These are phyloP conservation scores for Jaenimonas drosophilae DNA, from an alignment of 208 protist species.

Conservation along the genomic window DNA sequence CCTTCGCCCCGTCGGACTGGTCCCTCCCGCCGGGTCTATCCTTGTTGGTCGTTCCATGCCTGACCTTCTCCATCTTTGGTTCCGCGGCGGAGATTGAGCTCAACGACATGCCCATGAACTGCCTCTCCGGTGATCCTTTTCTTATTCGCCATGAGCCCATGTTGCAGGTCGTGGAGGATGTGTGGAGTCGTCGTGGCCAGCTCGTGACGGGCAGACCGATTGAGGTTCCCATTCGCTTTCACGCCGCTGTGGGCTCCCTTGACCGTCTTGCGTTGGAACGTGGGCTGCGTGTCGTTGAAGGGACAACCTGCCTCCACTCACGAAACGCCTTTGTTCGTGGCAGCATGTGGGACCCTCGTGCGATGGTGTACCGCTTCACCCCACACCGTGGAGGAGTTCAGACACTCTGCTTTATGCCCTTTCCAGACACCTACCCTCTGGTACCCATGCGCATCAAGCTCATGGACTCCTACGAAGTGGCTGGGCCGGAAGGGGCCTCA, in stretches of 20 bases:
- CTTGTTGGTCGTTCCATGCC: slow-evolving; percentile 43
- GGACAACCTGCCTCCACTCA: slow-evolving; percentile 50
- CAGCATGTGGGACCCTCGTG: slow-evolving; percentile 41
- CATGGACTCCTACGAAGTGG: slow-evolving; percentile 46
- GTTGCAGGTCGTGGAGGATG: slow-evolving; percentile 19
- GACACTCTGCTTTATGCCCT: slow-evolving; percentile 59
- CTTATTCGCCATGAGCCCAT: slow-evolving; percentile 20
- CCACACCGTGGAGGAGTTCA: slow-evolving; percentile 50
- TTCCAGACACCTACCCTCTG: slow-evolving; percentile 41
- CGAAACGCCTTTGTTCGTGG: slow-evolving; percentile 42
- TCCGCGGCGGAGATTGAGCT: slow-evolving; percentile 9
- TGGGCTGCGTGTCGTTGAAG: slow-evolving; percentile 54
- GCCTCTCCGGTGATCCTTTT: slow-evolving; percentile 39
- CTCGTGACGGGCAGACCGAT: slow-evolving; percentile 47
- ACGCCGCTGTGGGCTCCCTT: slow-evolving; percentile 9
- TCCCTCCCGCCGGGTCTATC: slow-evolving; percentile 16
- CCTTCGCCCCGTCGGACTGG: slow-evolving; percentile 10
- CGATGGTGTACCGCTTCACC: slow-evolving; percentile 38
- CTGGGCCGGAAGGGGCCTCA: slow-evolving; percentile 57
- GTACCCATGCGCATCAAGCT: slow-evolving; percentile 55
- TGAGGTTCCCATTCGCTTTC: slow-evolving; percentile 21
- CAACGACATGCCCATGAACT: slow-evolving; percentile 33
- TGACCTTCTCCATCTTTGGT: slow-evolving; percentile 41
- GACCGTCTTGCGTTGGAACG: slow-evolving; percentile 31
- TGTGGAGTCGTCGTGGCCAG: slow-evolving; percentile 11